Base-by-base conservation (phyloP, 2,329 filamentous ascomycete species). In the Penicillium sp. region DNA sequence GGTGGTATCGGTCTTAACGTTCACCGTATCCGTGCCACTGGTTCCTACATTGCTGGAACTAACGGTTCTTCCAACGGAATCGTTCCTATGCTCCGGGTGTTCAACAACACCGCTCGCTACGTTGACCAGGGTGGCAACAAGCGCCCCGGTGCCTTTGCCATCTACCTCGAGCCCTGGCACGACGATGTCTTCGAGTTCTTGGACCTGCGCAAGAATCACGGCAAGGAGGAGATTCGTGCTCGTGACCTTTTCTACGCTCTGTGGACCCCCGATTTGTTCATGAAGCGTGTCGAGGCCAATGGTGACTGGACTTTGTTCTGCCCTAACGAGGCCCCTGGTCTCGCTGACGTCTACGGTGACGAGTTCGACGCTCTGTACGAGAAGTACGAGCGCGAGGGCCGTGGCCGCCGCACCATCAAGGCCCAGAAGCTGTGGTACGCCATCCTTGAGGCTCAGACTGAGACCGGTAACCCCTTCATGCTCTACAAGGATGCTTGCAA, bases 401-500 rank as follows among this genome's bases (percentile, higher is more conserved):
- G 89, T 68, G 93, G 94, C 62, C 91, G 92, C 63, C 89, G 89
- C 80, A 97, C 90, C 20, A 81, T 99, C 71, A 94, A 96, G 78
- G 94, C 94, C 23, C 94, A 99, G 83, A 99, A 99, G 84, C 88
- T 99, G 55, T 99, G 94, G 94, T 97, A 97, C 74, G 92, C 93
- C 64, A 96, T 99, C 63, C 85, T 99, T 46, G 94, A 99, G 80
- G 90, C 94, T 48, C 94, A 99, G 81, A 97, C 93, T 31, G 94
- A 99, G 85, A 99, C 94, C 44, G 94, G 94, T 67, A 97, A 96
- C 78, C 94, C 94, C 47, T 99, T 96, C 80, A 99, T 99, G 91
- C 87, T 97, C 57, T 99, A 99, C 87, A 99, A 99, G 84, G 94
- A 99, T 78, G 85, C 88, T 70, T 93, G 89, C 86, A 99, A 99